Evolutionary conservation across 2,329 filamentous ascomycete species (phyloP), one percentile per base, ranked within the genome.

Genomic region (Beauveria australis): DNA sequence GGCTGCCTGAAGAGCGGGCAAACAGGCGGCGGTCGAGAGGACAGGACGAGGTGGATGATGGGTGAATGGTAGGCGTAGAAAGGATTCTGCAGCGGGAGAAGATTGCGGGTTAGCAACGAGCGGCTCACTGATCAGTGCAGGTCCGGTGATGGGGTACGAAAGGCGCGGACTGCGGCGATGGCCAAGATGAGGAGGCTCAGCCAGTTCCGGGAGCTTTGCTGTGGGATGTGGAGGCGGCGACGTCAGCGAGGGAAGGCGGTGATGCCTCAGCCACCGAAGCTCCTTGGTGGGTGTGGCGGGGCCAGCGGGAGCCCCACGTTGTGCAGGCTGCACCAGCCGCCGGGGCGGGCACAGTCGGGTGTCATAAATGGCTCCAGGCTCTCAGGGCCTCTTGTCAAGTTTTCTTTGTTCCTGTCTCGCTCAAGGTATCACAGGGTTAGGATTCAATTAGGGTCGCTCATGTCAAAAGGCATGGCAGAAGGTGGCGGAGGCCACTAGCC

Each of bases 231-330:
- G 60, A 61, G 60, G 53, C 48, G 60, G 40, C 60, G 60, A 61
- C 60, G 60, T 61, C 60, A 61, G 60, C 53, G 60, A 57, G 22
- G 60, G 60, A 61, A 61, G 60, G 60, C 60, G 60, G 60, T 61
- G 60, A 61, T 61, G 60, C 60, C 53, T 61, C 53, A 61, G 60
- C 60, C 60, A 61, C 60, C 9, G 47, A 57, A 53, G 43, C 59
- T 60, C 46, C 46, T 18, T 52, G 43, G 33, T 37, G 33, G 2
- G 14, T 37, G 33, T 37, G 33, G 43, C 51, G 43, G 52, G 53
- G 53, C 33, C 33, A 40, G 51, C 33, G 51, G 51, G 14, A 41
- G 56, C 46, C 56, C 44, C 56, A 48, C 33, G 46, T 19, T 46
- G 33, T 9, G 41, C 33, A 33, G 41, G 26, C 28, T 22, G 7